Percentiles rank a stretch among this genome's conserved stretches.
phyloP scores from a whole-genome alignment of 1,139 yeast species.

The Pichia sp. region DNA sequence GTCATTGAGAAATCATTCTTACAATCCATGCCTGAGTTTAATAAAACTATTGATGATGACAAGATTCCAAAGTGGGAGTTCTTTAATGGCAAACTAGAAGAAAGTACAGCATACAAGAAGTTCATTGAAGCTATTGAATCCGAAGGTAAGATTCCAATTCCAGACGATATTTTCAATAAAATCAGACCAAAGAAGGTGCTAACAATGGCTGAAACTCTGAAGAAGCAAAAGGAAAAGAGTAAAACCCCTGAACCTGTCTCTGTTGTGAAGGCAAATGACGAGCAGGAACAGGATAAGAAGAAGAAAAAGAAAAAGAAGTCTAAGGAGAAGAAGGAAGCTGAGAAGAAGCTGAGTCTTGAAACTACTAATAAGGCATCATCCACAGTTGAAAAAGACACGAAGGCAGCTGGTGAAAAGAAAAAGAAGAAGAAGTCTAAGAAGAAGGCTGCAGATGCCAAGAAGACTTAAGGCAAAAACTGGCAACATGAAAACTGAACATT shows the following conservation, averaged over 20 bases:
- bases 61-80: slow-evolving; percentile 1
- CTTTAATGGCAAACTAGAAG: slow-evolving; percentile 6
- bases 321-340: background rate
- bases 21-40: slow-evolving; percentile 18
- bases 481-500: too few relatives aligned
- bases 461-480: too few relatives aligned
- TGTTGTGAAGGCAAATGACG: background rate
- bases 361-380: too few relatives aligned
- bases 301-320: background rate
- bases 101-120: slow-evolving; percentile 5
- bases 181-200: too few relatives aligned
- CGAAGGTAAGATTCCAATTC: slow-evolving; percentile 6
- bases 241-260: background rate
- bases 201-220: too few relatives aligned
- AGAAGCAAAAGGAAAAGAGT: too few relatives aligned
- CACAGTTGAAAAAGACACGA: background rate
- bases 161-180: slow-evolving; percentile 9
- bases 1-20: slow-evolving; percentile 22
- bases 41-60: background rate
- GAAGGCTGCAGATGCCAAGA: too few relatives aligned
- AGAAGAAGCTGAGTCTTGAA: background rate
- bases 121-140: slow-evolving; percentile 7
- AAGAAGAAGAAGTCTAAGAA: slow-evolving; percentile 6
- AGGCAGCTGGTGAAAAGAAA: background rate
- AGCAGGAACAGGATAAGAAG: slow-evolving; percentile 5